Conservation (phyloP, 1,284 basidiomycete species). For the Phylloboletellus chloephorus region DNA sequence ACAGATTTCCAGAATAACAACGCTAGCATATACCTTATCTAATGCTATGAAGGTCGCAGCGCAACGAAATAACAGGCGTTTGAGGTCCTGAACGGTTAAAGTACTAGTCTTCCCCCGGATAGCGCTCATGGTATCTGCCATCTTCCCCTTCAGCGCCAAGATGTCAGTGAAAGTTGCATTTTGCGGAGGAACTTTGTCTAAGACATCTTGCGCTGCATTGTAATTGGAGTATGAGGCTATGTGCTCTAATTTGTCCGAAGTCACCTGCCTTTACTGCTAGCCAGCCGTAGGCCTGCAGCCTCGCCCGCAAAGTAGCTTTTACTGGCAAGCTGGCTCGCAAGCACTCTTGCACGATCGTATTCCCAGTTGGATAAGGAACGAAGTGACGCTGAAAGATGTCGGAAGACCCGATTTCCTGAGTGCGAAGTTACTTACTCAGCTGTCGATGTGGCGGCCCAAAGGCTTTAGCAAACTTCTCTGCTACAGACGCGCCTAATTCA, state of each 20-base stretch:
- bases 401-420: background rate
- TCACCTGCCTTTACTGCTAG: constrained; percentile 45
- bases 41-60: constrained; percentile 75
- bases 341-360: constrained; percentile 70
- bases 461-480: constrained; percentile 77
- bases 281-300: constrained; percentile 72
- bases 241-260: background rate
- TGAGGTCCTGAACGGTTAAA: constrained; percentile 75
- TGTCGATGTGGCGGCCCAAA: constrained; percentile 78
- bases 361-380: constrained; percentile 53
- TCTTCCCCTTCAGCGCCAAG: constrained; percentile 61
- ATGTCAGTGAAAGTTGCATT: constrained; percentile 56
- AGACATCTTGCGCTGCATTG: constrained; percentile 43
- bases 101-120: constrained; percentile 68
- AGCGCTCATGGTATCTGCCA: constrained; percentile 62
- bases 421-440: constrained; percentile 47
- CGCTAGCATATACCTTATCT: constrained; percentile 46
- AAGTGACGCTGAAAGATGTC: constrained; percentile 46
- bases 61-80: constrained; percentile 83
- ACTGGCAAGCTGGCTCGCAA: constrained; percentile 77
- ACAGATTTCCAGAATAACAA: background rate
- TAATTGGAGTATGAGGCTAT: constrained; percentile 1
- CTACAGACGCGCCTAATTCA: constrained; percentile 87
- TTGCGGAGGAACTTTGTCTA: constrained; percentile 60
- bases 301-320: constrained; percentile 87